Base-by-base conservation (phyloP, 345 rosid genomes). In the Boechera divaricarpa region DNA sequence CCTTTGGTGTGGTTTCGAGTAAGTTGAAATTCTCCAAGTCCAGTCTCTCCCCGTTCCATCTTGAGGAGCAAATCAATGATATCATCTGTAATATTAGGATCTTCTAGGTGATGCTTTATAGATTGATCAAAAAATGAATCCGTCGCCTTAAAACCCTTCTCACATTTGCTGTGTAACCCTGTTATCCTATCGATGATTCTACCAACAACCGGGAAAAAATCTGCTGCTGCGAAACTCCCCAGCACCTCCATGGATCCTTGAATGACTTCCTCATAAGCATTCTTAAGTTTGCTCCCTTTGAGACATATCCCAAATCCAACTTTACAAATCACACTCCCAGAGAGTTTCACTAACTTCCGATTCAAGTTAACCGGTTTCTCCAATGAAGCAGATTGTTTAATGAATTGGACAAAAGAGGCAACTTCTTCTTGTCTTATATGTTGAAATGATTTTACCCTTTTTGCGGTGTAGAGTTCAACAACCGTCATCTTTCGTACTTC, bases 1-100 rank as follows among this genome's bases (percentile, higher is more conserved):
- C 84, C 89, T 81, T 83, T 82, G 21, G 86, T 80, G 70, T 86
- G 83, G 42, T 81, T 75, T 72, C 83, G 75, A 1, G 81, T 79
- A 67, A 81, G 71, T 79, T 39, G 70, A 55, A 52, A 47, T 44
- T 16, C 69, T 11, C 76, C 77, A 12, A 62, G 54, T 39, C 71
- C 73, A 4, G 3, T 51, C 70, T 76, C 64, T 18, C 83, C 88
- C 38, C 58, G 70, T 32, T 77, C 79, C 36, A 84, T 75, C 39
- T 67, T 58, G 15, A 85, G 77, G 56, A 86, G 76, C 56, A 86
- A 83, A 15, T 74, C 87, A 13, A 87, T 78, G 63, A 87, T 67
- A 81, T 86, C 90, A 33, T 82, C 75, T 1, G 73, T 70, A 2
- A 35, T 48, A 16, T 74, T 80, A 24, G 63, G 63, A 48, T 65